Evolutionary conservation across 2,329 filamentous ascomycete species (phyloP).

Genomic region (Pestalotiopsis sp.): DNA sequence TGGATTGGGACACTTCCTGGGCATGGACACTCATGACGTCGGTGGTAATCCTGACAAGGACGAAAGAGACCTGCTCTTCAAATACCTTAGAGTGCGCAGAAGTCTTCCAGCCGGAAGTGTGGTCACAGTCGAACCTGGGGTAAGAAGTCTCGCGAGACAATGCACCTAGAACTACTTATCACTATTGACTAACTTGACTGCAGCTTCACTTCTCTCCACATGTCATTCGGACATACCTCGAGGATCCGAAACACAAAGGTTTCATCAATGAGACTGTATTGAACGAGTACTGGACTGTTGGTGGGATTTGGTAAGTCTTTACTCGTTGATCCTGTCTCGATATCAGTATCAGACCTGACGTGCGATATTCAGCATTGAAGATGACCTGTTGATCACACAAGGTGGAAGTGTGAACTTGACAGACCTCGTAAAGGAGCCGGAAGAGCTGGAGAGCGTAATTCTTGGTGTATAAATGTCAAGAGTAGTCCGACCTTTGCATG

Average conservation of each 20-base stretch:
- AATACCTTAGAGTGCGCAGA: slow-evolving; percentile 81
- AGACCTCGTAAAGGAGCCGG: slow-evolving; percentile 68
- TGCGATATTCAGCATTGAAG: slow-evolving; percentile 53
- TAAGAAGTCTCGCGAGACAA: slow-evolving; percentile 40
- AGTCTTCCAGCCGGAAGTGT: slow-evolving; percentile 77
- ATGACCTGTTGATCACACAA: slow-evolving; percentile 73
- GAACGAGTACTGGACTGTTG: slow-evolving; percentile 80
- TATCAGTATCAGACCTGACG: not conserved
- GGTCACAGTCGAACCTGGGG: slow-evolving; percentile 92
- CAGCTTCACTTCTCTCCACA: slow-evolving; percentile 89
- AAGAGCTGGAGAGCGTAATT: slow-evolving; percentile 63
- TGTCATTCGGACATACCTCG: slow-evolving; percentile 80
- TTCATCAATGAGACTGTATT: slow-evolving; percentile 78
- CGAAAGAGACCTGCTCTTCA: slow-evolving; percentile 83
- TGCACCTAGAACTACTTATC: slow-evolving; percentile 19
- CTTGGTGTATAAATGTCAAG: slow-evolving; percentile 3
- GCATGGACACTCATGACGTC: slow-evolving; percentile 90
- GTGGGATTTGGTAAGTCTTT: slow-evolving; percentile 64
- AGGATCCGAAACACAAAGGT: slow-evolving; percentile 70
- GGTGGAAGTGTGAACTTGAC: slow-evolving; percentile 74
- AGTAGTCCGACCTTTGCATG: not conserved
- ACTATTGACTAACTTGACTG: slow-evolving; percentile 2
- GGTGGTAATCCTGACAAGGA: slow-evolving; percentile 77
- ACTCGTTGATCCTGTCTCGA: no score
- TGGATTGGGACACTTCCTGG: slow-evolving; percentile 87